Evolutionary conservation across 176 grass and related monocot species (phyloP), one percentile per base, ranked within the genome.

Genomic region (Musa troglodytarum): DNA sequence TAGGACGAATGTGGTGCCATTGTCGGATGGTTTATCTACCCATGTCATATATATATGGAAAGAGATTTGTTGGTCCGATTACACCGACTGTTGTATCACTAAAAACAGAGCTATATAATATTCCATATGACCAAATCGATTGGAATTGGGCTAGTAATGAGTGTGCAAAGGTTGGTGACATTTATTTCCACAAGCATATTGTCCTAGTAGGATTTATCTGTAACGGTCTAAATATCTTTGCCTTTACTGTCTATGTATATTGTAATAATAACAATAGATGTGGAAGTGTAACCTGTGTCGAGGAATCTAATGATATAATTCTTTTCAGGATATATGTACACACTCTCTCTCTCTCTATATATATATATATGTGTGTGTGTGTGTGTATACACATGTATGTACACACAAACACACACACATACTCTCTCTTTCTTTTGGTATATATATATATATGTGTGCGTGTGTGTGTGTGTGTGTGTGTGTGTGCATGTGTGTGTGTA

Each of bases 11-110:
- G 90, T 97, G 93, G 93, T 97, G 90, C 72, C 93, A 93, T 71
- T 97, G 93, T 52, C 83, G 93, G 63, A 97, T 93, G 93, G 90
- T 97, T 52, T 97, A 97, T 86, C 72, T 97, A 58, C 93, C 93
- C 24, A 97, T 97, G 93, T 93, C 87, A 59, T 93, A 97, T 77
- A 85, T 97, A 81, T 97, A 87, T 54, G 93, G 93, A 58, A 97
- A 93, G 83, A 90, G 93, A 29, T 97, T 97, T 89, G 85, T 88
- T 10, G 83, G 86, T 59, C 85, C 14, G 83, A 90, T 88, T 78
- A 93, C 93, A 21, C 74, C 82, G 20, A 79, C 80, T 58, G 29
- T 93, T 76, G 75, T 81, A 76, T 83, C 89, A 74, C 74, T 97
- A 53, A 90, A 90, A 59, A 97, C 88, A 57, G 93, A 97, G 71